Conservation (phyloP, 345 rosid species). For the Citropsis articulata region DNA sequence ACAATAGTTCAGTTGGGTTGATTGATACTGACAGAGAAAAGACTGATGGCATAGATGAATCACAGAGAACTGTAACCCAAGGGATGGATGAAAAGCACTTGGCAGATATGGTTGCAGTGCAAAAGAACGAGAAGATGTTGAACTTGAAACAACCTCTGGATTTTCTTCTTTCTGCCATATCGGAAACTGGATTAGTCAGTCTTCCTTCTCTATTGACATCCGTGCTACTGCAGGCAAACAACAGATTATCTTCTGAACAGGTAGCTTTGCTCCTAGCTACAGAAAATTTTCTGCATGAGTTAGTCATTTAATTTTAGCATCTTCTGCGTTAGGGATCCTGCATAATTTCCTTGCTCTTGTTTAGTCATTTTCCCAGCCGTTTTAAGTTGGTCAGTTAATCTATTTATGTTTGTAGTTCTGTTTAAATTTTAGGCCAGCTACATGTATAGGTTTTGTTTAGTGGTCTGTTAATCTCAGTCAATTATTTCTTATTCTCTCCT, state of each 20-base stretch:
- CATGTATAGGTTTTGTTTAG: background rate
- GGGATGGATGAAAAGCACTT: conserved; percentile 35
- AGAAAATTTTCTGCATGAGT: background rate
- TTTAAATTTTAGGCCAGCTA: background rate
- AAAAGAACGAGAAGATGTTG: conserved; percentile 18
- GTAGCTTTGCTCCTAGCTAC: conserved; percentile 26
- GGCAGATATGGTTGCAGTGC: conserved; percentile 22
- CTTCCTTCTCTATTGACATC: conserved; percentile 76
- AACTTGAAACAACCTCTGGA: conserved; percentile 43
- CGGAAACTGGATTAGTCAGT: conserved; percentile 74
- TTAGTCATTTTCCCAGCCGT: background rate
- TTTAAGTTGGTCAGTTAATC: background rate
- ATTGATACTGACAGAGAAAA: conserved; percentile 11
- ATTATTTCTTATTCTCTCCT: background rate
- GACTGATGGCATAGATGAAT: conserved; percentile 20
- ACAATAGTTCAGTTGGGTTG: conserved; percentile 21
- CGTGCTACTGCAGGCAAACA: conserved; percentile 74
- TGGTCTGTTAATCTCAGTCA: background rate
- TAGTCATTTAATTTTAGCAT: background rate
- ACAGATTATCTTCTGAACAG: conserved; percentile 62
- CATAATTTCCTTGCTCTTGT: background rate
- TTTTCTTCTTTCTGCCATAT: conserved; percentile 61
- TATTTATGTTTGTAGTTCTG: background rate
- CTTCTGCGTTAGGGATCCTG: background rate
- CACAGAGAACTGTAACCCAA: conserved; percentile 23